Conservation (phyloP, 208 protist genomes). For the Acanthamoeba sp. region DNA sequence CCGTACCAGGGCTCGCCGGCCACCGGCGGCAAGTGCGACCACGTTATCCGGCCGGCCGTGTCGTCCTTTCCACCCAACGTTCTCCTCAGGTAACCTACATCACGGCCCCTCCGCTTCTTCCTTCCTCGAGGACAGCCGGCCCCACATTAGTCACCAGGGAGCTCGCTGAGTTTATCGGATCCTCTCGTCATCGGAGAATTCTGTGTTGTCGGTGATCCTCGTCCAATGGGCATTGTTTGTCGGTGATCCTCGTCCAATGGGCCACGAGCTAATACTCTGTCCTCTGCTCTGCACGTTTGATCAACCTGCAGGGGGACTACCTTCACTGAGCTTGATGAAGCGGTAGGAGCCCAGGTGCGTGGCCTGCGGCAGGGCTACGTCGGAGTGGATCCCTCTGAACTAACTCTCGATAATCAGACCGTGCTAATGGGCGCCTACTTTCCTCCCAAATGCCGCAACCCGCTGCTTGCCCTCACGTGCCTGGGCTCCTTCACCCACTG, state of each 20-base stretch:
- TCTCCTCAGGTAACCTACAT: background rate
- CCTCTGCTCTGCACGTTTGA: background rate
- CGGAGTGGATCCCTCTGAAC: background rate
- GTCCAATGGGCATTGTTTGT: too few relatives aligned
- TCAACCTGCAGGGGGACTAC: background rate
- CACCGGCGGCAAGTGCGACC: slow-evolving; percentile 69
- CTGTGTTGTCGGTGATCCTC: too few relatives aligned
- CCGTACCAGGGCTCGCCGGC: slow-evolving; percentile 22
- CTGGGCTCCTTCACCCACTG: slow-evolving; percentile 60
- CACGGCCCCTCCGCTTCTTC: background rate
- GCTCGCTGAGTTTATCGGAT: too few relatives aligned
- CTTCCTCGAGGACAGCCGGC: too few relatives aligned
- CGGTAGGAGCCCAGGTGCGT: background rate
- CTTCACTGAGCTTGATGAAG: background rate
- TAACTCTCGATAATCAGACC: background rate
- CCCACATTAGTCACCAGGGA: too few relatives aligned
- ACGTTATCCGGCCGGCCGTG: background rate
- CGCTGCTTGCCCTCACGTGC: slow-evolving; percentile 55
- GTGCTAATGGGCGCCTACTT: slow-evolving; percentile 41
- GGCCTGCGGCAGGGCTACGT: too few relatives aligned
- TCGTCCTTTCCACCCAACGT: background rate
- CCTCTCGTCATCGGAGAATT: too few relatives aligned
- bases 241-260: too few relatives aligned
- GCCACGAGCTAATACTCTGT: too few relatives aligned
- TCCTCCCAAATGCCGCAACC: slow-evolving; percentile 14